Conservation (phyloP, 192 early-diverging fungal species). For the Chytriomyces sp. region DNA sequence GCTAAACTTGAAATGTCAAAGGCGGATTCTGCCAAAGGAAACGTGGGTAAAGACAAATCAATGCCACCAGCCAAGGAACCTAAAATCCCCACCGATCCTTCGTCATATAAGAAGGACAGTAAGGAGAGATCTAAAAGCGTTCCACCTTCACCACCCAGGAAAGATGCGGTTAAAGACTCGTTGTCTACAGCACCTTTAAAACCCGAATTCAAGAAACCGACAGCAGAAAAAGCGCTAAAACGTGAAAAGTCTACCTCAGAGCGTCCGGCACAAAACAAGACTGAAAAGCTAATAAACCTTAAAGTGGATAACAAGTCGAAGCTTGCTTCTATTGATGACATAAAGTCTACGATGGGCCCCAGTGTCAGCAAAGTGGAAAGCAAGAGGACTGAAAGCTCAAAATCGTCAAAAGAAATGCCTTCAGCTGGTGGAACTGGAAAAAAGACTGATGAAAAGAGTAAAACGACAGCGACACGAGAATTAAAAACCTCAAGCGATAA, state of each 20-base stretch:
- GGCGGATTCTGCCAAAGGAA: too few relatives aligned
- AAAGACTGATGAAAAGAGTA: too few relatives aligned
- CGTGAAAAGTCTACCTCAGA: constrained; percentile 10
- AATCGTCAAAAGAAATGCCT: background rate
- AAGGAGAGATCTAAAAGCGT: too few relatives aligned
- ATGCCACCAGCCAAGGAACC: too few relatives aligned
- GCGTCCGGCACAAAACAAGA: background rate
- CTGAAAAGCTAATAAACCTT: background rate
- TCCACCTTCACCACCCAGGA: too few relatives aligned
- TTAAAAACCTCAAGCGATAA: too few relatives aligned
- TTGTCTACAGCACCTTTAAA: background rate
- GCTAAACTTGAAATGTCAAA: too few relatives aligned
- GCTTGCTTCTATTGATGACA: constrained; percentile 3
- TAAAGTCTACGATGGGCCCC: background rate
- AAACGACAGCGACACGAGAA: too few relatives aligned
- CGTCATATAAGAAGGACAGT: too few relatives aligned
- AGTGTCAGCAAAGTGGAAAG: background rate
- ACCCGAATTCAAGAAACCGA: background rate
- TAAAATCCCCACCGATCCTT: too few relatives aligned
- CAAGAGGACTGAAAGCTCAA: background rate
- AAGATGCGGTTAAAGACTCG: background rate
- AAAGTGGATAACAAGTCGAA: background rate
- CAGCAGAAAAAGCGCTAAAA: background rate
- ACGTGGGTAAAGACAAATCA: too few relatives aligned
- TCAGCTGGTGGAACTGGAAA: background rate